Percentiles rank a stretch among this genome's conserved stretches.
phyloP scores from a whole-genome alignment of 1,139 yeast species.

The Kurtzmaniella quercitrusa region DNA sequence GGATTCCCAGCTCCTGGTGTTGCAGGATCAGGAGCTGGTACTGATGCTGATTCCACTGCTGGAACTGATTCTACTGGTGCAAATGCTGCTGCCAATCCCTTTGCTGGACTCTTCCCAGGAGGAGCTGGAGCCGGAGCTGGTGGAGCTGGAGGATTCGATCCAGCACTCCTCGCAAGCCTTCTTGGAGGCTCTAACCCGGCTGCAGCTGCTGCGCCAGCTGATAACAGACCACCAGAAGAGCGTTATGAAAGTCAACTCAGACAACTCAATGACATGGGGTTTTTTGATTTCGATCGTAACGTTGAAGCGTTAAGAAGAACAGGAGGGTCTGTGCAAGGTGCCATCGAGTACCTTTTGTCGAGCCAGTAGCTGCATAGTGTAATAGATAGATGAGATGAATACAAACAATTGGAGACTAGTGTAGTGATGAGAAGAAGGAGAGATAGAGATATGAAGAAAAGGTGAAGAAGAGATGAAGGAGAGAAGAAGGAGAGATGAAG shows the following conservation, averaged over 20 bases:
- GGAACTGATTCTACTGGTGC: conserved; percentile 14
- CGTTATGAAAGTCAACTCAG: conserved; percentile 85
- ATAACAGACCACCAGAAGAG: conserved; percentile 93
- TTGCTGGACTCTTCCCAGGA: conserved; percentile 40
- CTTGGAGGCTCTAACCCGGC: conserved; percentile 28
- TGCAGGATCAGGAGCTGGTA: conserved; percentile 19
- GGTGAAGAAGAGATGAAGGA: no score
- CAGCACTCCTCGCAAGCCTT: conserved; percentile 45
- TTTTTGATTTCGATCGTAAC: conserved; percentile 87
- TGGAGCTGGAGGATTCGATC: conserved; percentile 34
- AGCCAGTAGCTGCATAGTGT: conserved; percentile 5
- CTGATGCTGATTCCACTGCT: conserved; percentile 12
- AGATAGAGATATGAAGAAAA: no score
- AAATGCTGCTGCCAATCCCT: conserved; percentile 45
- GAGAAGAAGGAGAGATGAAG: no score
- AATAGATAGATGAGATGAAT: not conserved
- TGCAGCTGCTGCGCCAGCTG: conserved; percentile 45
- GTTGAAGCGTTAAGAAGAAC: conserved; percentile 89
- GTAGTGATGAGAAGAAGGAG: no score
- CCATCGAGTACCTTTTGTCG: conserved; percentile 76
- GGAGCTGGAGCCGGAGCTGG: conserved; percentile 9
- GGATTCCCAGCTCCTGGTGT: conserved; percentile 59
- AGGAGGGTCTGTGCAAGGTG: conserved; percentile 97
- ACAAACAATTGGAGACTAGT: not conserved
- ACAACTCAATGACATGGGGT: conserved; percentile 95